Conservation (phyloP, 139 green algal genomes). For the Edaphochlamys debaryana region DNA sequence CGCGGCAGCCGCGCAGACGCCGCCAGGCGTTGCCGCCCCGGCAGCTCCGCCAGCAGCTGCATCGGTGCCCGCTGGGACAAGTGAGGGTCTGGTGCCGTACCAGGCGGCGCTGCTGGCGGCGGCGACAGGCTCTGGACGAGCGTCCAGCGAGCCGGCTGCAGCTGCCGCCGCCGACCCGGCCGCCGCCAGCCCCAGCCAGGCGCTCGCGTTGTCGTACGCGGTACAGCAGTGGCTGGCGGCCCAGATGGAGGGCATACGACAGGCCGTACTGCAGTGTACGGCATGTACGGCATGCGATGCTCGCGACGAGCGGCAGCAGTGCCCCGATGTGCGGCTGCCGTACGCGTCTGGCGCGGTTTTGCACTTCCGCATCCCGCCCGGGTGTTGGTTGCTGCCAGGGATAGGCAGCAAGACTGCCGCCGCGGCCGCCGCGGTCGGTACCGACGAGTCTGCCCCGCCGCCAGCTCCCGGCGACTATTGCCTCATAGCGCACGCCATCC, state of each 20-base stretch:
- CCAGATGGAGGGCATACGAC: slow-evolving; percentile 3
- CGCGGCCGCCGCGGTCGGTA: background rate
- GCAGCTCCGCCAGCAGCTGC: no score
- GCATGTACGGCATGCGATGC: no score
- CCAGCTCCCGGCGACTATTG: slow-evolving; percentile 3
- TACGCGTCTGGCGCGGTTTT: slow-evolving; percentile 16
- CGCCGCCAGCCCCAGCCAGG: no score
- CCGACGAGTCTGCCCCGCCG: background rate
- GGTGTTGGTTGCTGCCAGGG: background rate
- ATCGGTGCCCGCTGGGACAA: no score
- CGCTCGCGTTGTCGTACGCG: background rate
- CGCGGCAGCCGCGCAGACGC: background rate
- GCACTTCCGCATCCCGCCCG: slow-evolving; percentile 13
- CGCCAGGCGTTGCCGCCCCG: background rate
- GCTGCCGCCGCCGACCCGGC: no score
- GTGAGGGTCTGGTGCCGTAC: background rate
- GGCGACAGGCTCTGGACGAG: no score
- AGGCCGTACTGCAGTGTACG: background rate
- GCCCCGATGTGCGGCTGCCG: background rate
- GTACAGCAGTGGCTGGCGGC: slow-evolving; percentile 10
- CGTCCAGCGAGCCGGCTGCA: no score
- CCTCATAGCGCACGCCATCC: slow-evolving; percentile 12
- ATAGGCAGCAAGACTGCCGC: slow-evolving; percentile 8
- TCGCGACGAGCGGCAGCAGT: no score
- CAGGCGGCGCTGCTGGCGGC: background rate